Evolutionary conservation across 2,329 filamentous ascomycete genomes (phyloP).

Genomic region (Myriosclerotinia duriaeana): DNA sequence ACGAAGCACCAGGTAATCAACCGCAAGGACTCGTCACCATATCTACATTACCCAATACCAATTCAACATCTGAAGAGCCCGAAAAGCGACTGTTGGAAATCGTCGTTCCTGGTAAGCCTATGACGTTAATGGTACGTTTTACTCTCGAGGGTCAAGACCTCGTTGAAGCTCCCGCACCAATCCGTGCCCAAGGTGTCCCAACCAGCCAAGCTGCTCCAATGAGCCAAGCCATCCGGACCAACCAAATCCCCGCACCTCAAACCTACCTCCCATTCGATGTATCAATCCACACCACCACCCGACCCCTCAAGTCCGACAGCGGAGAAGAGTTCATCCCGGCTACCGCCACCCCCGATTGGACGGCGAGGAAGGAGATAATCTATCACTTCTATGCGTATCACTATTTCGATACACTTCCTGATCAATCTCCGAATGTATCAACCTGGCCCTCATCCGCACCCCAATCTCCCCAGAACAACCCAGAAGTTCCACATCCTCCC

Average conservation of each 20-base stretch:
- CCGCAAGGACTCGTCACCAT: neutral
- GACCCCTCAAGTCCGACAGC: neutral
- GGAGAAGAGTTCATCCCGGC: too few relatives aligned
- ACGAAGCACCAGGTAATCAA: neutral
- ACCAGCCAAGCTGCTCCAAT: too few relatives aligned
- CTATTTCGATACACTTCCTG: slow-evolving; percentile 2
- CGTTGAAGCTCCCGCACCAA: neutral
- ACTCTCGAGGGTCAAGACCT: neutral
- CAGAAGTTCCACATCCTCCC: too few relatives aligned
- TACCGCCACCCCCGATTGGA: neutral
- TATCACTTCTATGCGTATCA: slow-evolving; percentile 11
- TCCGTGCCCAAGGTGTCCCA: neutral
- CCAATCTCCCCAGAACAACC: too few relatives aligned
- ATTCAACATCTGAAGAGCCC: too few relatives aligned
- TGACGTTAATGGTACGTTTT: neutral
- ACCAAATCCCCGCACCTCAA: too few relatives aligned
- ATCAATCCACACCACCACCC: too few relatives aligned
- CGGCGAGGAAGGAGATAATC: neutral
- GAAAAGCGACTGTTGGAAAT: too few relatives aligned
- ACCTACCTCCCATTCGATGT: too few relatives aligned
- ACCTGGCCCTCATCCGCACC: too few relatives aligned
- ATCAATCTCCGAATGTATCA: neutral
- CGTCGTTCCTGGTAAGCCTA: neutral
- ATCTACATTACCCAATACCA: too few relatives aligned
- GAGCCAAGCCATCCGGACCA: too few relatives aligned